Evolutionary conservation across 2,329 filamentous ascomycete species (phyloP).

Genomic region (Scedosporium minutisporum): DNA sequence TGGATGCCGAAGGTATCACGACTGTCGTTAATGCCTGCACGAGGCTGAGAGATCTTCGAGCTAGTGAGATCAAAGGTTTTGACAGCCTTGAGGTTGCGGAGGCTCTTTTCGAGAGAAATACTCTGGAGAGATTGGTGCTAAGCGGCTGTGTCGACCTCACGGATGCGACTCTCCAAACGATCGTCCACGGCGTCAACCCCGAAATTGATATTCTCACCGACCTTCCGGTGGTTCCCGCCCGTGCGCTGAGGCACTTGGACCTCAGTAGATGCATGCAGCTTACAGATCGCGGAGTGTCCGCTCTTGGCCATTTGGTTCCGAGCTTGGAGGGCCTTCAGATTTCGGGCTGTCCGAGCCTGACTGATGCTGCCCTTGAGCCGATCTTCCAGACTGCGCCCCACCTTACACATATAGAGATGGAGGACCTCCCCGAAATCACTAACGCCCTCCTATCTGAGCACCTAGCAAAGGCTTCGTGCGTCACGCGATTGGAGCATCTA

Average conservation of each 20-base stretch:
- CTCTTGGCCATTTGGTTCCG: constrained; percentile 65
- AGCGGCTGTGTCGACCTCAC: constrained; percentile 70
- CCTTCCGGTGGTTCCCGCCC: constrained; percentile 63
- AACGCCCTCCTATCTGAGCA: constrained; percentile 63
- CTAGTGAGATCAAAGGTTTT: constrained; percentile 73
- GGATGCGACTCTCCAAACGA: constrained; percentile 61
- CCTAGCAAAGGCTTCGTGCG: constrained; percentile 68
- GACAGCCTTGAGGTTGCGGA: constrained; percentile 62
- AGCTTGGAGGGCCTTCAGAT: constrained; percentile 75
- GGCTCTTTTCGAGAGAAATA: constrained; percentile 70
- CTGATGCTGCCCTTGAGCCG: constrained; percentile 60
- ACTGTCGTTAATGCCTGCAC: constrained; percentile 64
- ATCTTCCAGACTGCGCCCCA: constrained; percentile 66
- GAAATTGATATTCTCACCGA: constrained; percentile 75
- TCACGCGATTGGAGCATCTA: constrained; percentile 62
- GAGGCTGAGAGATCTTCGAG: constrained; percentile 67
- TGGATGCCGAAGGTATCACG: constrained; percentile 68
- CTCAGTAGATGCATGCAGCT: constrained; percentile 68
- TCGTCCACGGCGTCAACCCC: constrained; percentile 67
- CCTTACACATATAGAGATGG: constrained; percentile 80
- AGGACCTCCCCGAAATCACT: constrained; percentile 70
- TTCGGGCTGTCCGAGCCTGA: constrained; percentile 65
- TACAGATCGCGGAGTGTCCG: constrained; percentile 61
- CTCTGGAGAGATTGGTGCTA: constrained; percentile 70
- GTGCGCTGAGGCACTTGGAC: constrained; percentile 75